These are phyloP conservation scores for Eremomyces bilateralis DNA, from an alignment of 495 filamentous ascomycete species.

Conservation along the genomic window DNA sequence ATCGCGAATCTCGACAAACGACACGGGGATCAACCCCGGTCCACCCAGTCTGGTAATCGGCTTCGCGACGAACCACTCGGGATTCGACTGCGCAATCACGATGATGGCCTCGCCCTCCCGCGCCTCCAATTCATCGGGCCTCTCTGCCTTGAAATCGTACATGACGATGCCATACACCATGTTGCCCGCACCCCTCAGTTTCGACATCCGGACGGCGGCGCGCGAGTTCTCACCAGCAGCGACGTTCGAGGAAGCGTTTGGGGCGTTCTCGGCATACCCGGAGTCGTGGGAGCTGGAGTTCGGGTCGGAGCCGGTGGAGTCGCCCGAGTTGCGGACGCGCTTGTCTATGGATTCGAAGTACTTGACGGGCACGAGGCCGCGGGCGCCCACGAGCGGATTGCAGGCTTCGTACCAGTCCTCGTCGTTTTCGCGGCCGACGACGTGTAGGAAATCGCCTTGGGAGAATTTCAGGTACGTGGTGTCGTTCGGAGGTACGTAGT, in stretches of 20 bases:
- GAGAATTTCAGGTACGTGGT: slow-evolving; percentile 70
- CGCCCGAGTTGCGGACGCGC: slow-evolving; percentile 63
- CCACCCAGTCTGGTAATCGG: slow-evolving; percentile 88
- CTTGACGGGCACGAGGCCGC: slow-evolving; percentile 77
- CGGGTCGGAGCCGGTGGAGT: not conserved
- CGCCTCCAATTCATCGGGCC: slow-evolving; percentile 86
- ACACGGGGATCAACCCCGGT: slow-evolving; percentile 87
- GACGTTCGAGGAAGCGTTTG: slow-evolving; percentile 12
- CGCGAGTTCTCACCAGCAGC: slow-evolving; percentile 17
- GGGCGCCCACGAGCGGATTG: slow-evolving; percentile 76
- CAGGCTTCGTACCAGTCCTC: slow-evolving; percentile 95
- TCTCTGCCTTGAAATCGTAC: slow-evolving; percentile 91
- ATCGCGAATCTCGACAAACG: slow-evolving; percentile 89
- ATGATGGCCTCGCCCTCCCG: slow-evolving; percentile 92
- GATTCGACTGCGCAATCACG: slow-evolving; percentile 96
- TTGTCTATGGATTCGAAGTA: slow-evolving; percentile 86
- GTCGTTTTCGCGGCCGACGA: slow-evolving; percentile 90
- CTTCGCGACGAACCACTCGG: slow-evolving; percentile 98
- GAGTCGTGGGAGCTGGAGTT: slow-evolving; percentile 35
- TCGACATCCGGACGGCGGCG: slow-evolving; percentile 25
- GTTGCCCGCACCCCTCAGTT: slow-evolving; percentile 38
- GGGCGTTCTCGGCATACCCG: slow-evolving; percentile 36
- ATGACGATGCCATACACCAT: slow-evolving; percentile 94
- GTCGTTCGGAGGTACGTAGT: slow-evolving; percentile 48
- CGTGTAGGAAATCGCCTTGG: slow-evolving; percentile 94